Conservation (phyloP, 768 basidiomycete species). For the Suillus americanus region DNA sequence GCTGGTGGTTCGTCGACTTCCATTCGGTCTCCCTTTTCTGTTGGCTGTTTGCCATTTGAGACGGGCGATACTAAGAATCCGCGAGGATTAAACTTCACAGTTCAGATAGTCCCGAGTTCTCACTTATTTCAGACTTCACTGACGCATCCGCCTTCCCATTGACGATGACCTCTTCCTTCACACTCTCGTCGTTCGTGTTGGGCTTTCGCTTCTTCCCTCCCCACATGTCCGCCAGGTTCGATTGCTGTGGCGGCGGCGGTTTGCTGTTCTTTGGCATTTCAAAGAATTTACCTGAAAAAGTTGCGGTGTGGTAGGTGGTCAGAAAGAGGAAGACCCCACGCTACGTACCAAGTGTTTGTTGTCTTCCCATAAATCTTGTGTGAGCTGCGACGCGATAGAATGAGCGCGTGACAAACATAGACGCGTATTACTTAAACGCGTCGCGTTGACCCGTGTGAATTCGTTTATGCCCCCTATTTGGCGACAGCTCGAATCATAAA, state of each 20-base stretch:
- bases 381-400: slow-evolving; percentile 15
- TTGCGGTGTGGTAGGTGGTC: slow-evolving; percentile 1
- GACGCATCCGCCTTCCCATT: not conserved
- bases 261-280: slow-evolving; percentile 70
- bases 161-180: slow-evolving; percentile 17
- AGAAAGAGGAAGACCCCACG: not conserved
- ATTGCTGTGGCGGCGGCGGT: slow-evolving; percentile 69
- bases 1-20: not conserved
- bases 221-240: slow-evolving; percentile 80
- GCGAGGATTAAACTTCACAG: not conserved
- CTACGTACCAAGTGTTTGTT: slow-evolving; percentile 66
- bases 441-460: slow-evolving; percentile 5
- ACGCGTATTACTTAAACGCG: slow-evolving; percentile 8
- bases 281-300: slow-evolving; percentile 64
- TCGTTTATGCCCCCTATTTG: not conserved
- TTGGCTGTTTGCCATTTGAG: not conserved
- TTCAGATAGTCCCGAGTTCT: not conserved
- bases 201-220: slow-evolving; percentile 46
- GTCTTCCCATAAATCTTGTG: slow-evolving; percentile 54
- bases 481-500: not conserved
- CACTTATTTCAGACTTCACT: not conserved
- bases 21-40: not conserved
- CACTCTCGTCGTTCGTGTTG: slow-evolving; percentile 26
- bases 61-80: not conserved
- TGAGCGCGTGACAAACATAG: slow-evolving; percentile 25